These are phyloP conservation scores for Aspergillus asperescens DNA, from an alignment of 495 filamentous ascomycete genomes.

Conservation along the genomic window DNA sequence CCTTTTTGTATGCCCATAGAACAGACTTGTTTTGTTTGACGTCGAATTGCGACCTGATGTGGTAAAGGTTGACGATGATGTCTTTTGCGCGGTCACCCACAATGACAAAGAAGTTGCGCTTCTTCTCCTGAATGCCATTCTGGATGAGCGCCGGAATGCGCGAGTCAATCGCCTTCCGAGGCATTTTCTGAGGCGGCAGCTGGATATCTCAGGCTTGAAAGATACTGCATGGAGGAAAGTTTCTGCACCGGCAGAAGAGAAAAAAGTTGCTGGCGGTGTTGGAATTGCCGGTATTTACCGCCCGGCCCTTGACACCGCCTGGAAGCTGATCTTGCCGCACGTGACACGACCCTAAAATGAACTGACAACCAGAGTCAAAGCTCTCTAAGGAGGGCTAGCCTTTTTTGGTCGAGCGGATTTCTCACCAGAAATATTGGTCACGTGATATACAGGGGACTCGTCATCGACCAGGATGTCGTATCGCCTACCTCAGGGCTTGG, in stretches of 20 bases:
- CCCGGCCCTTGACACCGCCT: neutral
- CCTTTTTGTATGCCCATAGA: slow-evolving; percentile 99
- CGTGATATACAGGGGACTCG: neutral
- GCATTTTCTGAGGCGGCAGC: slow-evolving; percentile 30
- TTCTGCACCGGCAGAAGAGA: neutral
- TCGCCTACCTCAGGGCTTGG: too few species aligned
- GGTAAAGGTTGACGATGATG: slow-evolving; percentile 92
- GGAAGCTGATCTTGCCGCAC: neutral
- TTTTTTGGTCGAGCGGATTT: too few species aligned
- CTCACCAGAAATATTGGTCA: too few species aligned
- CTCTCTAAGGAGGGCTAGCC: too few species aligned
- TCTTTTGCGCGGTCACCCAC: slow-evolving; percentile 96
- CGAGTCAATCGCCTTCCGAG: slow-evolving; percentile 66
- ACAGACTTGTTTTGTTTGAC: slow-evolving; percentile 96
- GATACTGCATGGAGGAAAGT: neutral
- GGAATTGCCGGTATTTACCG: neutral
- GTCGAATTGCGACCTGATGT: slow-evolving; percentile 84
- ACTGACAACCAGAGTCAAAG: too few species aligned
- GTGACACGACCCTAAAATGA: neutral
- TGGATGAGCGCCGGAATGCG: slow-evolving; percentile 93
- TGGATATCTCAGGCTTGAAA: neutral
- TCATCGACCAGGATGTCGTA: too few species aligned
- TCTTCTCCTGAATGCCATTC: slow-evolving; percentile 95
- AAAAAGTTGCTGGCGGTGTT: slow-evolving; percentile 6
- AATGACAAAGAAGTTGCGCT: slow-evolving; percentile 94